Evolutionary conservation across 202 grass and related monocot genomes (phyloP).

Genomic region (Saccharum hybrid): DNA sequence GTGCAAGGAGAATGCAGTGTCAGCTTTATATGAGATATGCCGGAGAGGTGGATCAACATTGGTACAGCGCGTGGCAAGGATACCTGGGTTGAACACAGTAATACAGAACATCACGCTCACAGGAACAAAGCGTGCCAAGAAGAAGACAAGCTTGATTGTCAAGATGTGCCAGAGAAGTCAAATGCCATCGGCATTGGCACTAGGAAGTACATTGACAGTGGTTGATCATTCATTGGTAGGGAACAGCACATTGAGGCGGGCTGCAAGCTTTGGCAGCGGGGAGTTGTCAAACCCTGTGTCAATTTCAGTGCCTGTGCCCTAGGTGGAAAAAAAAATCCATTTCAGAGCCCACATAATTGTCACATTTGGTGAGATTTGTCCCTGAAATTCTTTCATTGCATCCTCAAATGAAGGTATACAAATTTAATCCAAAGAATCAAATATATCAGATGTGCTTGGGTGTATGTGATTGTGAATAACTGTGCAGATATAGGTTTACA

Average conservation of each 20-base stretch:
- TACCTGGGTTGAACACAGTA: slow-evolving; percentile 62
- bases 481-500: slow-evolving; percentile 54
- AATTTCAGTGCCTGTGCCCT: slow-evolving; percentile 89
- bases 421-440: slow-evolving; percentile 58
- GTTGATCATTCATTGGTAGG: slow-evolving; percentile 60
- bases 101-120: slow-evolving; percentile 69
- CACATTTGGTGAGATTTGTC: slow-evolving; percentile 55
- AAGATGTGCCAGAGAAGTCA: slow-evolving; percentile 84
- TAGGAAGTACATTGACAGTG: slow-evolving; percentile 53
- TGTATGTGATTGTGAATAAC: slow-evolving; percentile 55
- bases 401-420: slow-evolving; percentile 59
- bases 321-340: slow-evolving; percentile 46
- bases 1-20: slow-evolving; percentile 93
- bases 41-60: slow-evolving; percentile 62
- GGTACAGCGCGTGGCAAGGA: slow-evolving; percentile 64
- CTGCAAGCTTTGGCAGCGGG: slow-evolving; percentile 62
- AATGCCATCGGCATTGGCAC: slow-evolving; percentile 46
- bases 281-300: slow-evolving; percentile 71
- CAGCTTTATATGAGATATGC: slow-evolving; percentile 91
- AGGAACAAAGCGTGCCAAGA: slow-evolving; percentile 88
- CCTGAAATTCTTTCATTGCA: slow-evolving; percentile 63
- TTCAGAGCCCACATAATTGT: slow-evolving; percentile 36
- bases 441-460: slow-evolving; percentile 34
- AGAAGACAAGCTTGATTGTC: slow-evolving; percentile 75
- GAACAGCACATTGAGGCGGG: slow-evolving; percentile 59